Evolutionary conservation across 352 stramenopile species (phyloP).

Genomic region (Globisporangium echinulatum): DNA sequence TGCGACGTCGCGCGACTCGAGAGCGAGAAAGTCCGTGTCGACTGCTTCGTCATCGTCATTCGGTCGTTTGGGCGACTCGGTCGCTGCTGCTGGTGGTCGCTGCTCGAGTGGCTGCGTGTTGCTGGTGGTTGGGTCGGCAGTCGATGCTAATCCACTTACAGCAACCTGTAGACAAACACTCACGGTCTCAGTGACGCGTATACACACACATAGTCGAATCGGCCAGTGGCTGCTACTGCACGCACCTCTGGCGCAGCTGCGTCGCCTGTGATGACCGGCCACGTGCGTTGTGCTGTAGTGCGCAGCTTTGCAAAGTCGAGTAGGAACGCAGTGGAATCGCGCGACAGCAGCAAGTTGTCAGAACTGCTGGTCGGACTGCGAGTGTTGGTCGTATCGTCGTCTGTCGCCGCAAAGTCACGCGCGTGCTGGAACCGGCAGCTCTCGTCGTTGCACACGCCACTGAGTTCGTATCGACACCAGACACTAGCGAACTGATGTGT

Average conservation of each 20-base stretch:
- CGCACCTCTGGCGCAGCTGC: not conserved
- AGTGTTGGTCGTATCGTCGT: not conserved
- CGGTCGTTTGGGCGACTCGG: too few relatives aligned
- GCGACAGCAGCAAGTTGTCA: not conserved
- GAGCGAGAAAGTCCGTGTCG: slow-evolving; percentile 10
- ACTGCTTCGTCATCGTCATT: not conserved
- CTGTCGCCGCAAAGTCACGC: slow-evolving; percentile 33
- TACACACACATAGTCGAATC: too few relatives aligned
- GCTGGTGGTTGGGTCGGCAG: too few relatives aligned
- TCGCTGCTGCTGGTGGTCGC: not conserved
- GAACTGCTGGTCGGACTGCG: not conserved
- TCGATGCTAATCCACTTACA: too few relatives aligned
- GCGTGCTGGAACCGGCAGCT: slow-evolving; percentile 63
- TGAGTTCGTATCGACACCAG: slow-evolving; percentile 67
- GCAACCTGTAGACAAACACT: too few relatives aligned
- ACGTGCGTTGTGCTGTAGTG: slow-evolving; percentile 27
- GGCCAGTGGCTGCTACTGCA: not conserved
- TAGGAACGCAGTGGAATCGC: slow-evolving; percentile 20
- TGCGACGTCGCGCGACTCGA: slow-evolving; percentile 1
- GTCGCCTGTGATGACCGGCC: slow-evolving; percentile 31
- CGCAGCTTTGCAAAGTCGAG: slow-evolving; percentile 33
- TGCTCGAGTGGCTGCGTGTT: not conserved
- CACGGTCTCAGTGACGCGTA: too few relatives aligned
- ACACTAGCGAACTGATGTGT: slow-evolving; percentile 23
- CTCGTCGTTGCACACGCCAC: slow-evolving; percentile 68